Evolutionary conservation across 306 rosid genomes (phyloP).

Genomic region (Cucumis melo): DNA sequence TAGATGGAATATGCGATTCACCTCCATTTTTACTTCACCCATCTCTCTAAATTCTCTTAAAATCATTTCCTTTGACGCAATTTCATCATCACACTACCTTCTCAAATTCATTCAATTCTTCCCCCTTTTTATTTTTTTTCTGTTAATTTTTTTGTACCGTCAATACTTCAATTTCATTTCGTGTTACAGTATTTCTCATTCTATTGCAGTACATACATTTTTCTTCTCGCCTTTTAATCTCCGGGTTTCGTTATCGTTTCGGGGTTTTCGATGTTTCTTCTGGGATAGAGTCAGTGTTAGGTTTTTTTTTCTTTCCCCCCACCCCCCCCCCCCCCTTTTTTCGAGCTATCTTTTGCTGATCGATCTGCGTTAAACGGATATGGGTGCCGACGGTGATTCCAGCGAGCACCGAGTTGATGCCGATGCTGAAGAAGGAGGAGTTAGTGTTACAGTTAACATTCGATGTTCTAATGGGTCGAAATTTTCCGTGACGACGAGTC

Average conservation of each 20-base stretch:
- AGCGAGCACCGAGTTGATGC: conserved; percentile 2
- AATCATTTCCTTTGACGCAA: not conserved
- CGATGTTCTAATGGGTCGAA: conserved; percentile 69
- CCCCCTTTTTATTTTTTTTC: not conserved
- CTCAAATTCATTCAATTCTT: not conserved
- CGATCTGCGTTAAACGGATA: not conserved
- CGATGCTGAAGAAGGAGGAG: not conserved
- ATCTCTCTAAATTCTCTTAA: not conserved
- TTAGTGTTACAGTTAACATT: conserved; percentile 25
- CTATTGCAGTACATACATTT: not conserved
- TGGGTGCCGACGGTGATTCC: conserved; percentile 12
- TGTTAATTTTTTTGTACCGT: not conserved
- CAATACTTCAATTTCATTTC: not conserved
- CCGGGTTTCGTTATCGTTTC: not conserved
- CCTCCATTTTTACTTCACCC: not conserved
- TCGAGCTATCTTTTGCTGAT: not conserved
- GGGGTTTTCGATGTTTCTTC: conserved; percentile 5
- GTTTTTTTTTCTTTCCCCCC: not conserved
- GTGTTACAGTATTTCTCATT: not conserved
- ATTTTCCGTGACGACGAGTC: conserved; percentile 37
- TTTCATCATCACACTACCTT: not conserved
- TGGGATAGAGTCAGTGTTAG: conserved; percentile 1
- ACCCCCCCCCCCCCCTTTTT: not conserved
- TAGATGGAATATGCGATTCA: not conserved
- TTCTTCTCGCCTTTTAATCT: not conserved